Base-by-base conservation (phyloP, 495 filamentous ascomycete genomes). In the Xylaria castorea region DNA sequence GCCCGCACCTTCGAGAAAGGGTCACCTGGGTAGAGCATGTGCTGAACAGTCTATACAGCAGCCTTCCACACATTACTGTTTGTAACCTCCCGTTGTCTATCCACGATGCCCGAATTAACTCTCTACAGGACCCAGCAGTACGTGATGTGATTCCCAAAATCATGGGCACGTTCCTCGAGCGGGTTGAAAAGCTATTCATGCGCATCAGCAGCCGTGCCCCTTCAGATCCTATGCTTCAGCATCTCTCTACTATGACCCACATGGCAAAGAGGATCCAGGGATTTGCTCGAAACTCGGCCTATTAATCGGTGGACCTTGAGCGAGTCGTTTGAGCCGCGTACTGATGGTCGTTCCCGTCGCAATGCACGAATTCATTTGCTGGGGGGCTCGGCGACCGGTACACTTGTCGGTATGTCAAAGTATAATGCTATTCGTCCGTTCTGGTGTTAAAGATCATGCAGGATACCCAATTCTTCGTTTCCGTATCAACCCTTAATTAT, bases 1-100 rank as follows among this genome's bases (percentile, higher is more conserved):
- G 87, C 40, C 88, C 92, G 74, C 76, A 77, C 38, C 73, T 92
- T 42, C 74, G 82, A 53, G 85, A 93, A 80, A 93, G 94, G 71
- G 83, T 99, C 11, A 80, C 82, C 34, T 96, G 94, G 93, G 84
- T 98, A 63, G 92, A 97, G 70, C 85, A 87, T 34, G 89, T 94
- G 46, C 83, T 98, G 46, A 79, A 78, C 50, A 76, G 81, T 25
- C 84, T 89, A 68, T 76, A 83, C 66, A 74, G 76, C 34, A 81
- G 81, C 63, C 71, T 87, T 42, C 75, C 81, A 27, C 76, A 78
- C 68, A 78, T 66, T 57, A 75, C 87, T 78, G 88, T 90, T 85
- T 78, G 83, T 83, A 71, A 68, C 55, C 36, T 38, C 32, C 32
- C 63, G 61, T 36, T 63, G 1, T 66, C 60, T 42, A 55, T 51